phyloP scores from a whole-genome alignment of 2,329 filamentous ascomycete species.

The Epichloe uncinata region DNA sequence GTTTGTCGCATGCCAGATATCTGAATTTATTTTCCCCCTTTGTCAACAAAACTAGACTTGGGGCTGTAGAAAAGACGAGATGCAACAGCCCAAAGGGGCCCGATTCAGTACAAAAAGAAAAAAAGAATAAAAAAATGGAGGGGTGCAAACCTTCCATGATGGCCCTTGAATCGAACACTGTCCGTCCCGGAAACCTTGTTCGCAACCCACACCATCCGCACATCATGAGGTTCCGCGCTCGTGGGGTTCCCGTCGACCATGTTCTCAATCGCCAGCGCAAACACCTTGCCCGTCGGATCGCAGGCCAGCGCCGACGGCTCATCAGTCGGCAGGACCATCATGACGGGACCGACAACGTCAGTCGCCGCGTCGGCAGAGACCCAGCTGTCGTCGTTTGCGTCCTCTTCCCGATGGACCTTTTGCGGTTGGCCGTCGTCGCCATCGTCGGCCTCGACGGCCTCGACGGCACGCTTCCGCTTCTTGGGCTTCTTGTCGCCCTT shows the following conservation, averaged over 20 bases:
- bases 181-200: slow-evolving; percentile 74
- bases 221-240: slow-evolving; percentile 91
- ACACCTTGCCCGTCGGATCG: slow-evolving; percentile 78
- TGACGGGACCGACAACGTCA: slow-evolving; percentile 70
- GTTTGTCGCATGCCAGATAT: slow-evolving; percentile 76
- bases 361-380: slow-evolving; percentile 63
- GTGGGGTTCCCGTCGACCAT: slow-evolving; percentile 68
- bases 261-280: slow-evolving; percentile 71
- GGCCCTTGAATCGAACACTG: slow-evolving; percentile 72
- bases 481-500: slow-evolving; percentile 95
- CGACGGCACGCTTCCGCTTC: slow-evolving; percentile 65
- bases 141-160: slow-evolving; percentile 53
- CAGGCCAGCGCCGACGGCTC: slow-evolving; percentile 65
- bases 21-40: slow-evolving; percentile 26
- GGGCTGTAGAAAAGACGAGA: no score
- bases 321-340: slow-evolving; percentile 69
- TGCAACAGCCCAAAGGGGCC: not conserved
- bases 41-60: not conserved
- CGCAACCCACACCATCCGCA: slow-evolving; percentile 89
- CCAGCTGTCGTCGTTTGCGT: slow-evolving; percentile 70
- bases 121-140: not conserved
- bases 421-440: slow-evolving; percentile 27
- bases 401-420: slow-evolving; percentile 13
- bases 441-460: slow-evolving; percentile 24
- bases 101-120: not conserved